Evolutionary conservation across 768 basidiomycete genomes (phyloP), one percentile per base, ranked within the genome.

Genomic region (Mycena vitilis): DNA sequence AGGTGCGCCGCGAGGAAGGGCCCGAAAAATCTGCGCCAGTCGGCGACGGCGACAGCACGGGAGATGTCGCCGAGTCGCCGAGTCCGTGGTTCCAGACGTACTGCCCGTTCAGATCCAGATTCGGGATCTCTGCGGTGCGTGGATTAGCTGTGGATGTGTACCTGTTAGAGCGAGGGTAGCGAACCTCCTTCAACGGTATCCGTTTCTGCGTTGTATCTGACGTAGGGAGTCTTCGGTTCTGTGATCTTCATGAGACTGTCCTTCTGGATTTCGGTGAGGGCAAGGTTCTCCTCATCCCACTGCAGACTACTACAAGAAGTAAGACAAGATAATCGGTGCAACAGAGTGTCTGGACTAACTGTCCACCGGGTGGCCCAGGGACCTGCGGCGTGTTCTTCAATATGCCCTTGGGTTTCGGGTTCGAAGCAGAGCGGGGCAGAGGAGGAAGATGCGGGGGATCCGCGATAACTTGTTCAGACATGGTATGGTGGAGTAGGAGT

Each of bases 191-290:
- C 94, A 49, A 95, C 81, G 61, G 87, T 86, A 78, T 95, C 94
- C n/a, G 91, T 91, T 76, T 92, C 91, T 4, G 94, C 87, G 74
- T 95, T 93, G 79, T 95, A 96, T 72, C 95, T 85, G 61, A 98
- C 96, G 79, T 93, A 98, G 2, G 96, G 96, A 12, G 96, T 98
- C 87, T 98, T 98, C 60, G 96, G 96, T 75, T 98, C 96, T 3
- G 94, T 95, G 75, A 98, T 98, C 88, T 98, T 98, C 96, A 98
- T 98, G 76, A 95, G 83, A 71, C 94, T 96, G 75, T 97, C 95
- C 80, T 97, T 97, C 85, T 93, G 89, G 72, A 95, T 90, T 80
- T 98, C 96, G 1, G 96, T 98, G 75, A 94, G 79, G 30, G 94
- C 94, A 42, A 98, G 85, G 76, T 98, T 98, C 77, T 89, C 94